Evolutionary conservation across 331 rosid species (phyloP), one percentile per base, ranked within the genome.

Genomic region (Malus hybrid): DNA sequence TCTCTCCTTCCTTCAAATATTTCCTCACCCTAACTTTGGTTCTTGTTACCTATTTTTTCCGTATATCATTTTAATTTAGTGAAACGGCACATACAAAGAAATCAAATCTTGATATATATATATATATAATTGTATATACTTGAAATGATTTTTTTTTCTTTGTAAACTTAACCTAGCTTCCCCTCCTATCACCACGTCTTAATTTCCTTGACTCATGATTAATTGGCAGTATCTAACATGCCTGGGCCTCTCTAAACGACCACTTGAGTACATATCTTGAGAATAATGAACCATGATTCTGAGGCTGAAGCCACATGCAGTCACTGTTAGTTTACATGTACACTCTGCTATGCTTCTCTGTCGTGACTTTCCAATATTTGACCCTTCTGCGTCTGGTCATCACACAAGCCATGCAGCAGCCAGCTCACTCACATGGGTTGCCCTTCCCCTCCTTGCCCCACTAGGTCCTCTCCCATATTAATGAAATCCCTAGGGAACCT

Each of bases 381-480:
- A 87, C 86, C 87, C 88, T 85, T 84, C 71, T 55, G 87, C 63
- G 10, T 58, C 29, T 10, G 26, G 82, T 84, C 84, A 78, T 78
- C 34, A 65, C 82, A 22, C 15, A 32, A 50, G 20, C 39, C 62
- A 79, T 71, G 75, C 74, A 88, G 85, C 55, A 79, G 86, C 91
- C 97, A 89, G 91, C 94, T 91, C 97, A 89, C 82, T 84, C 98
- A 93, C 98, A 91, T 93, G 98, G 87, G 79, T 68, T 71, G 86
- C 83, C 76, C 70, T 64, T 86, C 70, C 86, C 82, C 88, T 75
- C 83, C 78, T 87, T 89, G 84, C 79, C 89, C 92, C 83, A 77
- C 69, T 6, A 66, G 74, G 48, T 80, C 88, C 88, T 74, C 71
- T 67, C 75, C 29, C 6, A 3, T 6, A 4, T 6, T 77, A 72